Conservation (phyloP, 495 filamentous ascomycete species). For the Penicillium chermesinum region DNA sequence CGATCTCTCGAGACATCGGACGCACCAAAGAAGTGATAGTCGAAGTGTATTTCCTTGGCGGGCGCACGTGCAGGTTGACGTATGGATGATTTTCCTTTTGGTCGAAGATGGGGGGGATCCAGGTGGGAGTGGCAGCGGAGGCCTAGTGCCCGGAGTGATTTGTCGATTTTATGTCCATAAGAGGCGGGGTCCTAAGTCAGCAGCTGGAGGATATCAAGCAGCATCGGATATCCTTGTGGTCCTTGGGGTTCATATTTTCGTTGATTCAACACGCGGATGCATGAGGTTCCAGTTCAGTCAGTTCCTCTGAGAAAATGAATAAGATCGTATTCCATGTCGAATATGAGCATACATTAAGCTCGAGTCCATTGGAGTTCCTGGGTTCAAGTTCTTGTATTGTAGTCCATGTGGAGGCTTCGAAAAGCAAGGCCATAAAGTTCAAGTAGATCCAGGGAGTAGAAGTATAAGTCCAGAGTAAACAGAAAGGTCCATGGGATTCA, state of each 20-base stretch:
- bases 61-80: conserved; percentile 4
- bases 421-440: conserved; percentile 8
- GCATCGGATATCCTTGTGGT: background rate
- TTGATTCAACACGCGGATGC: conserved; percentile 3
- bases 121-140: background rate
- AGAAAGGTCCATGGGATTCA: background rate
- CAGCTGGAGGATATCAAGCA: conserved; percentile 10
- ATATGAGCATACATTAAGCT: conserved; percentile 19
- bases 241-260: conserved; percentile 3
- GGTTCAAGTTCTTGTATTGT: background rate
- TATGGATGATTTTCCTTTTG: background rate
- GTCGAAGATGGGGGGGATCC: background rate
- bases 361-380: background rate
- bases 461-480: conserved; percentile 11
- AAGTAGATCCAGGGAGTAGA: conserved; percentile 13
- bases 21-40: conserved; percentile 20
- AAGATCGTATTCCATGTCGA: conserved; percentile 10
- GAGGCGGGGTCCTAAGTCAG: too few species aligned
- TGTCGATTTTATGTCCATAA: too few species aligned
- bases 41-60: too few species aligned
- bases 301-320: conserved; percentile 12
- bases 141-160: conserved; percentile 9
- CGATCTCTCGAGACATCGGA: too few species aligned
- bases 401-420: background rate
- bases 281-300: conserved; percentile 14